Evolutionary conservation across 2,329 filamentous ascomycete genomes (phyloP), one percentile per base, ranked within the genome.

Genomic region (Bipolaris sorokiniana): DNA sequence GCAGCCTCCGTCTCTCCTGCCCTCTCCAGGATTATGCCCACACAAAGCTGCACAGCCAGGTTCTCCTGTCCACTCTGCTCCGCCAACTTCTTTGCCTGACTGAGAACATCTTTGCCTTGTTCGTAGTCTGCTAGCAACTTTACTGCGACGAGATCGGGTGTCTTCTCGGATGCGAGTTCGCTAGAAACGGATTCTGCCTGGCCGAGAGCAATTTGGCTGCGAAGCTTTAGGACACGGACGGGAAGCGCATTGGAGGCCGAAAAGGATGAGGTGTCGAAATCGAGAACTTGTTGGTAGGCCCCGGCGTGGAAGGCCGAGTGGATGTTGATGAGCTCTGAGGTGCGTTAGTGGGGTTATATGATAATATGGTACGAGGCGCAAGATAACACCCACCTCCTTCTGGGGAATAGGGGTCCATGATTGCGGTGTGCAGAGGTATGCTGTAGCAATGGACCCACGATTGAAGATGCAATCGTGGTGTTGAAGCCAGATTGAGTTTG

Each of bases 1-100:
- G 95, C 95, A 75, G 94, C 90, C 61, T 97, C 92, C n/a, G 87
- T 86, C 80, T 90, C 89, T 26, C 90, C 93, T 20, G 87, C 88
- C 18, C 86, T 86, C 72, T 94, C 90, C 59, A 98, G 80, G 46
- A 98, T 86, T 0, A 88, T 94, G n/a, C 90, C 93, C 26, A 85
- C 88, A 7, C 94, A 78, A 37, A 97, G 81, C 81, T 97, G 92
- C 33, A 98, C 92, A 0, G 84, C 88, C 51, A 86, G 78, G 73
- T 97, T 96, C 40, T 71, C 72, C 58, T 95, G 91, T 20, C 83
- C 82, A 15, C 87, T 81, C 13, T 85, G 83, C 60, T 85, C 83
- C 1, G 85, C 87, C 23, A 98, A 83, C 68, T 85, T 84, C 79
- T 93, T 85, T 7, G 91, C 91, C 37, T 84, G 82, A 7, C 88